Conservation (phyloP, 1,284 basidiomycete species). For the Tausonia pullulans region DNA sequence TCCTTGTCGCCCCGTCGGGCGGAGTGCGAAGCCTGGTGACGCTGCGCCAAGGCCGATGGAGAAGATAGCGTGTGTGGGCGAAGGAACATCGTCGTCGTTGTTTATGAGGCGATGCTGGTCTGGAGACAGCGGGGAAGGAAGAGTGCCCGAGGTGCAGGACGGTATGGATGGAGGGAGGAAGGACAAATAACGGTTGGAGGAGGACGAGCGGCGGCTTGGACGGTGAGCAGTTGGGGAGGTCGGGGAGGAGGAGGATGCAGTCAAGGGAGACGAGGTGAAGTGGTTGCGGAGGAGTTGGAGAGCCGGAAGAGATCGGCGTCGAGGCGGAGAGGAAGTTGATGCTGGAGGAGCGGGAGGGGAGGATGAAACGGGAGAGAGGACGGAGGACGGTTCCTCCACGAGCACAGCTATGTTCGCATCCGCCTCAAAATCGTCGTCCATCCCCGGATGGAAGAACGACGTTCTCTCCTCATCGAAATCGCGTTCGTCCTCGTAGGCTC, state of each 20-base stretch:
- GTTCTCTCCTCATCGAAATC: constrained; percentile 16
- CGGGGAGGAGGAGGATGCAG: neutral
- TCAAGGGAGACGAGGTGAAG: neutral
- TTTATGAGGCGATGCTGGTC: neutral
- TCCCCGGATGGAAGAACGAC: neutral
- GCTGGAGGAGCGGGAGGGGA: neutral
- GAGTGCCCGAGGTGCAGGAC: neutral
- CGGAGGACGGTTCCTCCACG: constrained; percentile 6
- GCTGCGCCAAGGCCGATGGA: constrained; percentile 35
- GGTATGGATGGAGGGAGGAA: constrained; percentile 1
- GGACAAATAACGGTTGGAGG: constrained; percentile 1
- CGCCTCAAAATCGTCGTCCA: neutral
- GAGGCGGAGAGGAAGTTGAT: neutral
- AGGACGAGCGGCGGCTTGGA: constrained; percentile 2
- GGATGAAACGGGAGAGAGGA: neutral
- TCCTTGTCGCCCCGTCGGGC: constrained; percentile 20
- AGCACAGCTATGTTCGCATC: neutral
- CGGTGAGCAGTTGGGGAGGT: constrained; percentile 5
- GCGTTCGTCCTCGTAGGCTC: constrained; percentile 16
- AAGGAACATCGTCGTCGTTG: constrained; percentile 3
- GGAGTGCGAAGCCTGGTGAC: constrained; percentile 34
- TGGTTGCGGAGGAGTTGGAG: neutral
- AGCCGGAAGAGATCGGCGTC: neutral
- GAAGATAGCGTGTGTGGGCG: constrained; percentile 26
- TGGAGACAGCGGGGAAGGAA: neutral